Evolutionary conservation across 441 rosid species (phyloP), one percentile per base, ranked within the genome.

Genomic region (Gossypium lobatum): DNA sequence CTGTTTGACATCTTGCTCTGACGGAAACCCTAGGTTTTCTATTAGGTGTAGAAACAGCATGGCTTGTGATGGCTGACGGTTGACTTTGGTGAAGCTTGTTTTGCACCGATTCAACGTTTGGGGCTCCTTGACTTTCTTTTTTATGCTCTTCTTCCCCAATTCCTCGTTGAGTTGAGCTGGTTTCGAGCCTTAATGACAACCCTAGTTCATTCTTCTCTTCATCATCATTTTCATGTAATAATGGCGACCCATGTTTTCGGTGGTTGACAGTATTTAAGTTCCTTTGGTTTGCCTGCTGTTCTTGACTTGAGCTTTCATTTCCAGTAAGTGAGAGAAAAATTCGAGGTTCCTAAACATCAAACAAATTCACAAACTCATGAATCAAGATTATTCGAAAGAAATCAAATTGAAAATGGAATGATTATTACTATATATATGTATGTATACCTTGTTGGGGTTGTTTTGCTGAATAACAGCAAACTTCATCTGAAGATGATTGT

Each of bases 11-110:
- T 81, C 93, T 88, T 21, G 96, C 93, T 82, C 98, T 81, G 53
- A 94, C 97, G 0, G 95, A 89, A 77, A 94, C 98, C 80, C 97
- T 90, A 26, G 98, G 81, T 79, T 91, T 94, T 77, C 90, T 86
- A 71, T 87, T 90, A 16, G 88, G 80, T 2, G 80, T 74, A 55
- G 88, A 76, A 61, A 81, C 65, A 16, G 74, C 78, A 46, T 84
- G 89, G 71, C 80, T 78, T 1, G 81, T 58, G 42, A 79, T 73
- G 26, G 73, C 84, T n/a, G 80, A 82, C 53, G 77, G 61, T 25
- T 68, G 76, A 20, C 82, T 78, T 54, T 78, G 82, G 48, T 79
- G 89, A 74, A 80, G 73, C 76, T 84, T 89, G 28, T 80, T 58
- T 17, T 79, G 79, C 16, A 50, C 42, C 23, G 79, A 73, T 20